phyloP scores from a whole-genome alignment of 345 rosid genomes.

The Melastoma malabathricum region DNA sequence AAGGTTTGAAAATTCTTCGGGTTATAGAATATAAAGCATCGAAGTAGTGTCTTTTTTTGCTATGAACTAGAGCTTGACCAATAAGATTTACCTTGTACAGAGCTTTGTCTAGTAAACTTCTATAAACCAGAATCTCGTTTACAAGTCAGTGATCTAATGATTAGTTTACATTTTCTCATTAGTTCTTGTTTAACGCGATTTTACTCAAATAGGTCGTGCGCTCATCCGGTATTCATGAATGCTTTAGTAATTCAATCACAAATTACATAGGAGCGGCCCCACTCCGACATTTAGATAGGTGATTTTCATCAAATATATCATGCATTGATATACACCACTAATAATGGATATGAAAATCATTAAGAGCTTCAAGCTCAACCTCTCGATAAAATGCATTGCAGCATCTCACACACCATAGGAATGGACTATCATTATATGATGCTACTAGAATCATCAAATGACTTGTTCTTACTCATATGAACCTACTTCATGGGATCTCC shows the following conservation, averaged over 20 bases:
- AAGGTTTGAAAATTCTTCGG: too few species aligned
- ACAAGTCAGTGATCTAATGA: neutral
- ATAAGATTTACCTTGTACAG: neutral
- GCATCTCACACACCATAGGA: neutral
- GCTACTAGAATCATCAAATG: too few species aligned
- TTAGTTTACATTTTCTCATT: neutral
- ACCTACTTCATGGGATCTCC: conserved; percentile 3
- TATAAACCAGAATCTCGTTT: neutral
- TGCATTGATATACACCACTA: neutral
- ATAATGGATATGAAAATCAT: neutral
- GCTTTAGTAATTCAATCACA: neutral
- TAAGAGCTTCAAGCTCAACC: neutral
- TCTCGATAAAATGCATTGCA: neutral
- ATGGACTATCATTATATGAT: too few species aligned
- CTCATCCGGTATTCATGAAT: neutral
- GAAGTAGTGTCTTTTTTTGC: neutral
- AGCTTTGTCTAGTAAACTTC: neutral
- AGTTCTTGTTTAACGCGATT: neutral
- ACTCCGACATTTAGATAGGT: too few species aligned
- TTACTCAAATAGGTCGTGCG: neutral
- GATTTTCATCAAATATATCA: too few species aligned
- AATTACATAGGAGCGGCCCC: too few species aligned
- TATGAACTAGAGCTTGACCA: neutral
- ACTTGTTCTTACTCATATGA: neutral
- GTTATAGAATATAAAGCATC: neutral